Percentiles rank a stretch among this genome's conserved stretches.
Evolutionary conservation across 2,329 filamentous ascomycete genomes (phyloP).

Genomic region (Elsinoe batatas): DNA sequence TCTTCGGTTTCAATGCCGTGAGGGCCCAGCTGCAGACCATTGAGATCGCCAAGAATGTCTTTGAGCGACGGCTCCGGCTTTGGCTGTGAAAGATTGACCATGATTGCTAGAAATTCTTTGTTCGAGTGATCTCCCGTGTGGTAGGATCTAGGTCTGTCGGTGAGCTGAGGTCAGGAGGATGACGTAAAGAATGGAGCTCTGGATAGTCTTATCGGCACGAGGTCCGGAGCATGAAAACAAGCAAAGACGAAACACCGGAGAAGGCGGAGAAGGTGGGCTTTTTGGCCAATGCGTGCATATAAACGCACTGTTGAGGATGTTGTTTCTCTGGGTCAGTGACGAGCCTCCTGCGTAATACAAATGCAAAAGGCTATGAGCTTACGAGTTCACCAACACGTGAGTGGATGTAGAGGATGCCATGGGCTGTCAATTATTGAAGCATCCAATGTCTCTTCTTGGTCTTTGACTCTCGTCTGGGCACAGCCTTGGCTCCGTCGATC

Average conservation of each 20-base stretch:
- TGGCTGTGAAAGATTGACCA: conserved; percentile 37
- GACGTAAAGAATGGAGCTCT: neutral
- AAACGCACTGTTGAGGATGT: neutral
- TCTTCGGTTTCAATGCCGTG: conserved; percentile 36
- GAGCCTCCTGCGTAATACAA: neutral
- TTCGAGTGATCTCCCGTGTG: neutral
- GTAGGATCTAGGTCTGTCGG: neutral
- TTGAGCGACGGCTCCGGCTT: conserved; percentile 30
- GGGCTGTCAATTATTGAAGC: neutral
- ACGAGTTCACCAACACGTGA: neutral
- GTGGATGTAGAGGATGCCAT: neutral
- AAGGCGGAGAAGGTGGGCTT: neutral
- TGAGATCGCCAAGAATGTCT: conserved; percentile 35
- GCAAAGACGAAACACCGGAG: neutral
- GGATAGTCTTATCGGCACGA: neutral
- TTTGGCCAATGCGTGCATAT: neutral
- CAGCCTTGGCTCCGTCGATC: conserved; percentile 8
- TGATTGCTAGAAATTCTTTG: conserved; percentile 21
- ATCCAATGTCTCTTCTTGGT: neutral
- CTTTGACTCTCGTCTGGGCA: neutral
- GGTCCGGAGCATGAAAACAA: neutral
- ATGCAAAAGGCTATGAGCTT: neutral
- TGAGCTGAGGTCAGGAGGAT: neutral
- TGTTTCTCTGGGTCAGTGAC: neutral
- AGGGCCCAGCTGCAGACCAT: conserved; percentile 38